These are phyloP conservation scores for Punica granatum DNA, from an alignment of 345 rosid species.

Conservation along the genomic window DNA sequence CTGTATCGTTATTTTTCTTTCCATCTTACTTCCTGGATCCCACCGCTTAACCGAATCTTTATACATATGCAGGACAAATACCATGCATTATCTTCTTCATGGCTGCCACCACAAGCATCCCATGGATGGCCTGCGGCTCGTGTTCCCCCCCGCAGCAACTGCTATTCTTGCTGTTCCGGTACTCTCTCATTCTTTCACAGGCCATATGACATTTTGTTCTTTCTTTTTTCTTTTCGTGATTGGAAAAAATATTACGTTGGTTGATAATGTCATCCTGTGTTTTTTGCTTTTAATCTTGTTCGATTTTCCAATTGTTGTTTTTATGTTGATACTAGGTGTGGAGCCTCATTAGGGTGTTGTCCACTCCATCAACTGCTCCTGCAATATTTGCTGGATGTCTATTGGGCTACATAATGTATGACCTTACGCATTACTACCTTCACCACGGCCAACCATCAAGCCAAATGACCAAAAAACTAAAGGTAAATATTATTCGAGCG, in stretches of 20 bases:
- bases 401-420: slow-evolving; percentile 82
- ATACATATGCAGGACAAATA: slow-evolving; percentile 55
- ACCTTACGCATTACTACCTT: slow-evolving; percentile 83
- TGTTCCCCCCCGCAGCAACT: slow-evolving; percentile 82
- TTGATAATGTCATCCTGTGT: too few relatives aligned
- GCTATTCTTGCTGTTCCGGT: slow-evolving; percentile 62
- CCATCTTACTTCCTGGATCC: background rate
- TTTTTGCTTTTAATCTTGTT: background rate
- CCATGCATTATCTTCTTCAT: slow-evolving; percentile 79
- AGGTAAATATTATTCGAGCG: slow-evolving; percentile 24
- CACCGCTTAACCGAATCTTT: background rate
- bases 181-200: slow-evolving; percentile 16
- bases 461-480: slow-evolving; percentile 48
- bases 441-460: slow-evolving; percentile 88
- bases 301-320: background rate
- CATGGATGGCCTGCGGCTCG: slow-evolving; percentile 82
- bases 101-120: slow-evolving; percentile 99
- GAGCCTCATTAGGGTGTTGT: slow-evolving; percentile 42
- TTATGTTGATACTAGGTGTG: slow-evolving; percentile 39
- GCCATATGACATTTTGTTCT: too few relatives aligned
- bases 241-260: background rate
- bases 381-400: slow-evolving; percentile 82
- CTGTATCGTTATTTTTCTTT: slow-evolving; percentile 5
- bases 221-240: background rate
- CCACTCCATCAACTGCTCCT: slow-evolving; percentile 69